Evolutionary conservation across 2,329 filamentous ascomycete species (phyloP).

Genomic region (Neopestalotiopsis sp.): DNA sequence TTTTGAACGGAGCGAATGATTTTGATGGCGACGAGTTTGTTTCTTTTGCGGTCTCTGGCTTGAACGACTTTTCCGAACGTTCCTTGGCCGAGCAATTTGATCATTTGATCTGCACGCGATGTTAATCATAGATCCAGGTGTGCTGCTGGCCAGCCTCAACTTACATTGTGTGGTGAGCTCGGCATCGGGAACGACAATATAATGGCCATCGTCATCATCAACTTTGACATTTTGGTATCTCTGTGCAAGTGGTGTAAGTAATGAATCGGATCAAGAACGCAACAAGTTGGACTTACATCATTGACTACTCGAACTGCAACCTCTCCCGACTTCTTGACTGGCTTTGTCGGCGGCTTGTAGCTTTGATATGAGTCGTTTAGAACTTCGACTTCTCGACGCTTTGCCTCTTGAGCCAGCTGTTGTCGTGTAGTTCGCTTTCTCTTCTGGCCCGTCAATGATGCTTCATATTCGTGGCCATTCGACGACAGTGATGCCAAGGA

Average conservation of each 20-base stretch:
- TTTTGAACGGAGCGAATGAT: slow-evolving; percentile 98
- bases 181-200: slow-evolving; percentile 87
- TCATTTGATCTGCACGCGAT: slow-evolving; percentile 73
- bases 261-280: neutral
- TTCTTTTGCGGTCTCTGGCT: slow-evolving; percentile 78
- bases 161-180: slow-evolving; percentile 88
- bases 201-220: slow-evolving; percentile 97
- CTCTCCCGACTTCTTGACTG: slow-evolving; percentile 87
- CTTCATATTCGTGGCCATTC: slow-evolving; percentile 68
- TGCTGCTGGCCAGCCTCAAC: slow-evolving; percentile 39
- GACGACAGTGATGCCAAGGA: slow-evolving; percentile 76
- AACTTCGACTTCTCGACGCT: slow-evolving; percentile 74
- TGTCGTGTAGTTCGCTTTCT: slow-evolving; percentile 77
- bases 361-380: slow-evolving; percentile 74
- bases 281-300: slow-evolving; percentile 57
- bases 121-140: slow-evolving; percentile 25
- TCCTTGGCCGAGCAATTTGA: slow-evolving; percentile 89
- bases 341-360: slow-evolving; percentile 86
- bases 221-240: slow-evolving; percentile 70
- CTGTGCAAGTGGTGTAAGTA: slow-evolving; percentile 24
- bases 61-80: slow-evolving; percentile 99
- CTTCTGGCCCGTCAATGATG: slow-evolving; percentile 78
- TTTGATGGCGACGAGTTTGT: slow-evolving; percentile 88
- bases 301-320: slow-evolving; percentile 67
- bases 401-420: slow-evolving; percentile 81